Evolutionary conservation across 768 basidiomycete species (phyloP).

Genomic region (Suillus bovinus): DNA sequence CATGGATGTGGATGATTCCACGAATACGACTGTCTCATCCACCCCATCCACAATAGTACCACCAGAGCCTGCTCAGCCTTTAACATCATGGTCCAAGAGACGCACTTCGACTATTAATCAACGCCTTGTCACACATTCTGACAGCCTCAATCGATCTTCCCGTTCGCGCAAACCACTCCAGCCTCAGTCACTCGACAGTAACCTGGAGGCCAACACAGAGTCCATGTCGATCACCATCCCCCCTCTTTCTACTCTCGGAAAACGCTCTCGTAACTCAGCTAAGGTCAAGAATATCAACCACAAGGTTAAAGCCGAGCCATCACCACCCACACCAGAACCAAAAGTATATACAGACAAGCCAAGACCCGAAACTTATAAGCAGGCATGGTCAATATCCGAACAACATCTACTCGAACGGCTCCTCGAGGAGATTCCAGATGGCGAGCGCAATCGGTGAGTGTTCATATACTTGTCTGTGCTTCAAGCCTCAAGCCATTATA

Average conservation of each 20-base stretch:
- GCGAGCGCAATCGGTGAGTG: conserved; percentile 70
- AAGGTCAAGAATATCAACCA: conserved; percentile 18
- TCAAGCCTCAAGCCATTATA: conserved; percentile 28
- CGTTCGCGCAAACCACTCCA: conserved; percentile 35
- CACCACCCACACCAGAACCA: conserved; percentile 15
- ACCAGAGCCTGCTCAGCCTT: conserved; percentile 2
- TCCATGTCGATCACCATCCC: conserved; percentile 13
- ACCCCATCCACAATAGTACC: conserved; percentile 4
- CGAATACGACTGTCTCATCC: conserved; percentile 6
- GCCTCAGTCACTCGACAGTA: conserved; percentile 16
- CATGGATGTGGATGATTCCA: conserved; percentile 19
- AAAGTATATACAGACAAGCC: conserved; percentile 26
- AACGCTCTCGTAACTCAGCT: conserved; percentile 26
- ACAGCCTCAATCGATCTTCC: conserved; percentile 16
- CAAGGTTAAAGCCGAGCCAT: conserved; percentile 19
- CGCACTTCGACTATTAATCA: not conserved
- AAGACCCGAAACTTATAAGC: conserved; percentile 71
- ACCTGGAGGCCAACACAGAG: conserved; percentile 15
- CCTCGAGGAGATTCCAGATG: conserved; percentile 74
- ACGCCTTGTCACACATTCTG: conserved; percentile 10
- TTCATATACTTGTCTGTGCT: not conserved
- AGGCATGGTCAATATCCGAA: conserved; percentile 74
- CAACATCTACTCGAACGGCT: conserved; percentile 76
- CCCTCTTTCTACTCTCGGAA: conserved; percentile 25
- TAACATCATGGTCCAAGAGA: not conserved